Evolutionary conservation across 83 land plant genomes (phyloP).

Genomic region (Picea mariana): DNA sequence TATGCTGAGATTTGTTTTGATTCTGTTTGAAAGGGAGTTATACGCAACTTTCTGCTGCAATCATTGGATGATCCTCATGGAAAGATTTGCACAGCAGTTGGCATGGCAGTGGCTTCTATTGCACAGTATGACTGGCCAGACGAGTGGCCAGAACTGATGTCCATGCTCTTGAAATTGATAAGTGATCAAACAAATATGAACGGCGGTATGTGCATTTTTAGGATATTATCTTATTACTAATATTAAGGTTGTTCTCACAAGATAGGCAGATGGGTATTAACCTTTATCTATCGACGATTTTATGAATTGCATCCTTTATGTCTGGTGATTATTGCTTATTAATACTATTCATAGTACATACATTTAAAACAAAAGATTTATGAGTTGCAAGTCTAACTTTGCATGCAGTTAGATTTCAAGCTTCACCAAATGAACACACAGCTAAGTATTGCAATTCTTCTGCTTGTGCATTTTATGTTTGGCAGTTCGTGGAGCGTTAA

Average conservation of each 20-base stretch:
- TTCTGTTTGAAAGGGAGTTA: constrained; percentile 41
- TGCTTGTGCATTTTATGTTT: constrained; percentile 3
- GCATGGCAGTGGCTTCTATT: constrained; percentile 93
- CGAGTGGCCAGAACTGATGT: constrained; percentile 91
- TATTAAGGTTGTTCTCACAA: not conserved
- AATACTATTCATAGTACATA: not conserved
- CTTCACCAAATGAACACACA: not conserved
- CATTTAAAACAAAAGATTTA: not conserved
- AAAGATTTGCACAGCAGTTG: constrained; percentile 92
- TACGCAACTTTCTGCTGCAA: constrained; percentile 61
- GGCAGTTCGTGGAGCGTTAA: constrained; percentile 89
- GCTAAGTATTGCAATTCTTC: not conserved
- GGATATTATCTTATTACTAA: not conserved
- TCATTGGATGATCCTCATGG: constrained; percentile 82
- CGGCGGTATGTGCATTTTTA: constrained; percentile 57
- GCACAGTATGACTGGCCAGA: constrained; percentile 97
- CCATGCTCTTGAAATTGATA: constrained; percentile 64
- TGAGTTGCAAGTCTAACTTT: not conserved
- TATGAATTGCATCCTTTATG: not conserved
- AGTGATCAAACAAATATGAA: constrained; percentile 62
- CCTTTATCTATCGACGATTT: not conserved
- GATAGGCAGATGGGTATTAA: not conserved
- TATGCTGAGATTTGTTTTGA: not conserved
- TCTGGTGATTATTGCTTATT: not conserved
- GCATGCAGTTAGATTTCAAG: not conserved